Conservation (phyloP, 2,329 filamentous ascomycete species). For the Ophiostoma quercus region DNA sequence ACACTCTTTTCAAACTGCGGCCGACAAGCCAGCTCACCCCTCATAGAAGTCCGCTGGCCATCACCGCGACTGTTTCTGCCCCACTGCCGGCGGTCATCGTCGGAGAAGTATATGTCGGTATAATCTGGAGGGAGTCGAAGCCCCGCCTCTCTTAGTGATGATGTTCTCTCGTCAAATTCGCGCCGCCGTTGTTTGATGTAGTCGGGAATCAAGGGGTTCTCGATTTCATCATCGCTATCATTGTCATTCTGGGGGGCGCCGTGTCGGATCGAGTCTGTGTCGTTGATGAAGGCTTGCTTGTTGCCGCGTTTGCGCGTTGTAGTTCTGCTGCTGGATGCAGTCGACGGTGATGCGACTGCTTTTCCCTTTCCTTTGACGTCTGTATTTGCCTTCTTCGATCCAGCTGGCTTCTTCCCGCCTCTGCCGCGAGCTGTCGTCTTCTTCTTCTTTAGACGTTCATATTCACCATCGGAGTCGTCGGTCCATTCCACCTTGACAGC, state of each 20-base stretch:
- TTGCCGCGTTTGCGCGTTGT: constrained; percentile 28
- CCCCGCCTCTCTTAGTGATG: constrained; percentile 59
- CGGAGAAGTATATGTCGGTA: constrained; percentile 68
- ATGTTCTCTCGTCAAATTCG: constrained; percentile 60
- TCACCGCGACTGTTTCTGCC: constrained; percentile 16
- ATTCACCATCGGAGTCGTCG: constrained; percentile 57
- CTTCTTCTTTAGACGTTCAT: constrained; percentile 47
- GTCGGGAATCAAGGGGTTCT: constrained; percentile 55
- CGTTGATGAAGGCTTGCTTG: neutral
- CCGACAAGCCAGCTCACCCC: constrained; percentile 35
- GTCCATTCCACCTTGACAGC: constrained; percentile 43
- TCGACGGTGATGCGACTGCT: neutral
- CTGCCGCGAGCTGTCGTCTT: constrained; percentile 41
- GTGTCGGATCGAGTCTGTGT: constrained; percentile 7
- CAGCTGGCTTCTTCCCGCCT: constrained; percentile 29
- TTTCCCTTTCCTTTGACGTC: constrained; percentile 42
- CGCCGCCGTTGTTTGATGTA: constrained; percentile 65
- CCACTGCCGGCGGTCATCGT: constrained; percentile 41
- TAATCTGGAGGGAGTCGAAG: constrained; percentile 74
- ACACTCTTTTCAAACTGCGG: constrained; percentile 60
- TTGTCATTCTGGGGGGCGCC: constrained; percentile 19
- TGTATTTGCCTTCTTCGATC: constrained; percentile 39
- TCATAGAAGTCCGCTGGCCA: neutral
- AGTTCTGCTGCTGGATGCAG: constrained; percentile 15
- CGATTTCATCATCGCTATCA: constrained; percentile 30